A percentile compares a stretch with the other conserved stretches of the same genome.
phyloP scores from a whole-genome alignment of 176 grass and related monocot species.

The Bromus sterilis region DNA sequence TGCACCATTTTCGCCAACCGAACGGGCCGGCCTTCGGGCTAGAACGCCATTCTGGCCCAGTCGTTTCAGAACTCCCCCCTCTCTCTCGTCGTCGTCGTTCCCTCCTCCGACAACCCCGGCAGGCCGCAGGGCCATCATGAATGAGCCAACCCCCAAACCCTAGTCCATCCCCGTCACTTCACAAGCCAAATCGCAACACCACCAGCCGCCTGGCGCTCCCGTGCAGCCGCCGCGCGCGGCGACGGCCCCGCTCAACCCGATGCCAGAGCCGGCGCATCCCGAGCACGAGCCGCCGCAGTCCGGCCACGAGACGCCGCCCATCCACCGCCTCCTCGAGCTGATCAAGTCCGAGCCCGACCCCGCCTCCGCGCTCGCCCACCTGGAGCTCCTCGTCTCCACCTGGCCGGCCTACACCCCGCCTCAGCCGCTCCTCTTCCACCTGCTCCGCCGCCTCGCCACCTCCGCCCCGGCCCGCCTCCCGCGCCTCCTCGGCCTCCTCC shows the following conservation, averaged over 20 bases:
- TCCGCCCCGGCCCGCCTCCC: conserved; percentile 36
- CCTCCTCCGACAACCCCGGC: not conserved
- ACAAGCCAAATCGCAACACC: not conserved
- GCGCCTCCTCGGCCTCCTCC: conserved; percentile 37
- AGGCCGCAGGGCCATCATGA: not conserved
- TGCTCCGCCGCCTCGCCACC: conserved; percentile 63
- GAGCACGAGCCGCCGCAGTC: conserved; percentile 18
- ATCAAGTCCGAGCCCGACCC: conserved; percentile 54
- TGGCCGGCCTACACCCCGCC: conserved; percentile 41
- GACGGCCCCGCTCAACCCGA: not conserved
- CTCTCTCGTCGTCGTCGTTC: too few relatives aligned
- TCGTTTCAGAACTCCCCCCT: not conserved
- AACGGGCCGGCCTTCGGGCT: not conserved
- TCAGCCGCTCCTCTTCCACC: conserved; percentile 68
- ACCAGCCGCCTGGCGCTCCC: not conserved
- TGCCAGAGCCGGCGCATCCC: conserved; percentile 14
- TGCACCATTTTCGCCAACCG: too few relatives aligned
- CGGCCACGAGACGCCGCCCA: conserved; percentile 12
- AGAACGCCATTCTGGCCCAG: not conserved
- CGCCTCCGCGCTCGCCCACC: conserved; percentile 50
- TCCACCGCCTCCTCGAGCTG: conserved; percentile 47
- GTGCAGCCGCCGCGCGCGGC: not conserved
- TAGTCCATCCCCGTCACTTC: not conserved
- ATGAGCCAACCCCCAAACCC: not conserved
- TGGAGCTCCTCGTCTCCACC: conserved; percentile 41